Evolutionary conservation across 148 eudicot species (phyloP), one percentile per base, ranked within the genome.

Genomic region (Rhododendron vialii): DNA sequence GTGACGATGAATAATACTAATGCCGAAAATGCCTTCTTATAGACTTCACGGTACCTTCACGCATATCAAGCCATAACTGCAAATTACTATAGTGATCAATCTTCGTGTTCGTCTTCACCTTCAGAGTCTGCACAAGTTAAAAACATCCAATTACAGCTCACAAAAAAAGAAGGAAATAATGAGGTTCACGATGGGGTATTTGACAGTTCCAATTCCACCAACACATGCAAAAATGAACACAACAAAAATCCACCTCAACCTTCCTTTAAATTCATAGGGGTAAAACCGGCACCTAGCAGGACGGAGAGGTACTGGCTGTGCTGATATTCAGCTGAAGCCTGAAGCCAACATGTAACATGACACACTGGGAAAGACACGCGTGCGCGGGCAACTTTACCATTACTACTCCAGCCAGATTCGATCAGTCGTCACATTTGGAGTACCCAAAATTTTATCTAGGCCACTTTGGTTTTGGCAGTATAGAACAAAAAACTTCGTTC

Each of bases 81-180:
- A 81, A 33, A 55, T 57, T 28, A 33, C 20, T 55, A 57, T 7
- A 81, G 71, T 53, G 81, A 87, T 95, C 91, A 95, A 90, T 94
- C 98, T 92, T 95, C 98, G 82, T 95, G 98, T 82, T 91, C 93
- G 43, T 91, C 90, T 88, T 94, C 96, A 87, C 86, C 91, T 90
- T 95, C 98, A 17, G 98, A 95, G 88, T 95, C 98, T 95, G 92
- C 88, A 88, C 3, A 53, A 81, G 59, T 59, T 75, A 75, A 1
- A 73, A 86, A 53, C 14, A 71, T 63, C 79, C 36, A 38, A 77
- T 41, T 55, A 78, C 30, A 11, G 18, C 69, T 65, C 45, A 75
- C 71, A 65, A n/a, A 7, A 45, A 45, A 22, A 67, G 5, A 0
- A 35, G 24, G 3, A 18, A 26, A 55, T 41, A 33, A 81, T 7